phyloP scores from a whole-genome alignment of 2,329 filamentous ascomycete genomes.

The Neonectria hederae region DNA sequence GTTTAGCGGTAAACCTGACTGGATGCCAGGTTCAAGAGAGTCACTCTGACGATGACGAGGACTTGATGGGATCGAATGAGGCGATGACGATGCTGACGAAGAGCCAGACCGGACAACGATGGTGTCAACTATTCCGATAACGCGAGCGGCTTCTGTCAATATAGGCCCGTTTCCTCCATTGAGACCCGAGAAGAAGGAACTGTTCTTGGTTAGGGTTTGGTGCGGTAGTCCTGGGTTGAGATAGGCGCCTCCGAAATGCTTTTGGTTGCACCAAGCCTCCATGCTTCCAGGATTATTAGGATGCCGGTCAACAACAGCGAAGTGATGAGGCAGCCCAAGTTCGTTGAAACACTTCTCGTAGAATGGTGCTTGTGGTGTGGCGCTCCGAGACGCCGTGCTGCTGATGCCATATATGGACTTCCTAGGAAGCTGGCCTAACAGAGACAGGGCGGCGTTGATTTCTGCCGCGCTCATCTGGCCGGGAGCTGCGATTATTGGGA shows the following conservation, averaged over 20 bases:
- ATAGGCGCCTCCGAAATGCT: slow-evolving; percentile 83
- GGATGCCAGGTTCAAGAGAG: slow-evolving; percentile 33
- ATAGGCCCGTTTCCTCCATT: slow-evolving; percentile 63
- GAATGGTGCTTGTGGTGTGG: slow-evolving; percentile 80
- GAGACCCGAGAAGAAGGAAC: slow-evolving; percentile 60
- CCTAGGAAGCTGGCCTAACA: slow-evolving; percentile 82
- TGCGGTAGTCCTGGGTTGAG: slow-evolving; percentile 76
- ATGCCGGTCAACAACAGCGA: slow-evolving; percentile 77
- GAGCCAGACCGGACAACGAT: slow-evolving; percentile 70
- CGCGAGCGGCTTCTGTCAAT: slow-evolving; percentile 78
- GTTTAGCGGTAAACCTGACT: slow-evolving; percentile 55
- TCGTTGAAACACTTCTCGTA: slow-evolving; percentile 87
- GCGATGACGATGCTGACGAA: slow-evolving; percentile 55
- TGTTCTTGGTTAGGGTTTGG: slow-evolving; percentile 67
- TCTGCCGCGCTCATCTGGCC: slow-evolving; percentile 87
- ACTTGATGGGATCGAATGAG: slow-evolving; percentile 60
- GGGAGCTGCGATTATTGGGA: slow-evolving; percentile 85
- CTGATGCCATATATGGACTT: slow-evolving; percentile 84
- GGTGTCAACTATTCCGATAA: slow-evolving; percentile 84
- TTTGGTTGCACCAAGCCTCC: slow-evolving; percentile 76
- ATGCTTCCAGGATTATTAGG: slow-evolving; percentile 71
- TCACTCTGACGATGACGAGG: slow-evolving; percentile 51
- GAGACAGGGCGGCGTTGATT: slow-evolving; percentile 81
- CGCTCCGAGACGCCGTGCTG: slow-evolving; percentile 69
- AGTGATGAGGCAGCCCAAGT: slow-evolving; percentile 85